Conservation (phyloP, 2,329 filamentous ascomycete species). For the Zymoseptoria brevis region DNA sequence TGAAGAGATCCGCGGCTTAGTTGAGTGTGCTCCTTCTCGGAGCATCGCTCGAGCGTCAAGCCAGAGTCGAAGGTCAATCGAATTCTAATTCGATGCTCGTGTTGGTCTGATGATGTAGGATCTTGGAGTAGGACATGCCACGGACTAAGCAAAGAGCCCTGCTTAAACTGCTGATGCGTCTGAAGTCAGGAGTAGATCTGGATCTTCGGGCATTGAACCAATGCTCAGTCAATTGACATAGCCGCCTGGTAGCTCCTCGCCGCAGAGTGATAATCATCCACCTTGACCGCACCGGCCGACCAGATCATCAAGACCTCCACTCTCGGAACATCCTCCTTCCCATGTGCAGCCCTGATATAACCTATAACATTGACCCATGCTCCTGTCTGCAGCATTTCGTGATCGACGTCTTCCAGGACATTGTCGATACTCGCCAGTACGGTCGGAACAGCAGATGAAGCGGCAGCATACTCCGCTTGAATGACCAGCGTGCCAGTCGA, state of each 20-base stretch:
- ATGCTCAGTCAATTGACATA: neutral
- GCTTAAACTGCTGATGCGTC: no score
- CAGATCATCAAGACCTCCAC: conserved; percentile 74
- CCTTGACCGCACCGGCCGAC: conserved; percentile 63
- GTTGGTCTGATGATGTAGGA: no score
- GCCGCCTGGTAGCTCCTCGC: conserved; percentile 29
- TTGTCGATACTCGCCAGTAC: conserved; percentile 64
- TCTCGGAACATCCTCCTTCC: conserved; percentile 15
- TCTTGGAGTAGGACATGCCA: no score
- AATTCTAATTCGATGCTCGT: no score
- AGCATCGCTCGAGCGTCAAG: no score
- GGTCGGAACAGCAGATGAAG: conserved; percentile 29
- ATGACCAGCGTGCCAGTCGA: conserved; percentile 56
- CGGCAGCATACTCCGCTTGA: conserved; percentile 55
- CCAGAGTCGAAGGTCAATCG: no score
- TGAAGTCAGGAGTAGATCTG: no score
- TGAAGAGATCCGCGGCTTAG: no score
- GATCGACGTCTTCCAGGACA: conserved; percentile 57
- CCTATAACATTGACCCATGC: conserved; percentile 86
- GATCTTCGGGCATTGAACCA: no score
- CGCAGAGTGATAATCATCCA: conserved; percentile 62
- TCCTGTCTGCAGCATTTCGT: conserved; percentile 61
- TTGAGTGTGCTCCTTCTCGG: no score
- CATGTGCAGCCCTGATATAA: conserved; percentile 41
- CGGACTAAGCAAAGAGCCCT: no score